A percentile compares a stretch with the other conserved stretches of the same genome.
These are phyloP conservation scores for Funneliformis mosseae DNA, from an alignment of 192 early-diverging fungal genomes.

Conservation along the genomic window DNA sequence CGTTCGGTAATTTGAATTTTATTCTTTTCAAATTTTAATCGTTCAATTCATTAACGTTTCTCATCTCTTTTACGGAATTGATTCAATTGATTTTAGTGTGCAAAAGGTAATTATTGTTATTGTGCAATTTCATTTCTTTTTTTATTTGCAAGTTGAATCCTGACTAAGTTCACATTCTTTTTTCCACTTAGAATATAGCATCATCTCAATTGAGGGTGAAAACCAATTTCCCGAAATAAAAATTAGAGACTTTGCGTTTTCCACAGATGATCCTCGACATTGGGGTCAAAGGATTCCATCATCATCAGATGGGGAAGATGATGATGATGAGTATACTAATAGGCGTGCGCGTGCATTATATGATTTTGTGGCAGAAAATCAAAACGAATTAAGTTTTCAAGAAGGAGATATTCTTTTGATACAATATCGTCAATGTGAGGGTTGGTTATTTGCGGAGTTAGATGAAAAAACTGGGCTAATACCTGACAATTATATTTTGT, in stretches of 20 bases:
- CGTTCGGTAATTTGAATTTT: background rate
- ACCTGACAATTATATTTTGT: constrained; percentile 71
- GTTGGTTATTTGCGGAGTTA: constrained; percentile 75
- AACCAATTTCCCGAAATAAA: constrained; percentile 13
- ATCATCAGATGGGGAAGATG: constrained; percentile 38
- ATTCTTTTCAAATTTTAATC: background rate
- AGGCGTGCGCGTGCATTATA: constrained; percentile 65
- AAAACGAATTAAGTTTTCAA: constrained; percentile 65
- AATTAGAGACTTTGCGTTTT: constrained; percentile 32
- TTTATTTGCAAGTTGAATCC: too few species aligned
- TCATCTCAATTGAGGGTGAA: background rate
- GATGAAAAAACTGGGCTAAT: constrained; percentile 67
- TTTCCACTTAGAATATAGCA: background rate
- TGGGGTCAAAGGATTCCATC: constrained; percentile 13
- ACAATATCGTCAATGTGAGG: constrained; percentile 70
- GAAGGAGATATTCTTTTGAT: constrained; percentile 68
- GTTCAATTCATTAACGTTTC: background rate
- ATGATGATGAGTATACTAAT: constrained; percentile 44
- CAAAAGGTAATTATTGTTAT: background rate
- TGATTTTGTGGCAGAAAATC: constrained; percentile 74
- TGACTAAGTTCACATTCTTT: background rate
- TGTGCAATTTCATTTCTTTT: too few species aligned
- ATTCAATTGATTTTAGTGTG: background rate
- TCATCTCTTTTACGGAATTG: background rate
- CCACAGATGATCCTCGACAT: constrained; percentile 21